Base-by-base conservation (phyloP, 805 yeast genomes). In the Suhomyces pyralidae region DNA sequence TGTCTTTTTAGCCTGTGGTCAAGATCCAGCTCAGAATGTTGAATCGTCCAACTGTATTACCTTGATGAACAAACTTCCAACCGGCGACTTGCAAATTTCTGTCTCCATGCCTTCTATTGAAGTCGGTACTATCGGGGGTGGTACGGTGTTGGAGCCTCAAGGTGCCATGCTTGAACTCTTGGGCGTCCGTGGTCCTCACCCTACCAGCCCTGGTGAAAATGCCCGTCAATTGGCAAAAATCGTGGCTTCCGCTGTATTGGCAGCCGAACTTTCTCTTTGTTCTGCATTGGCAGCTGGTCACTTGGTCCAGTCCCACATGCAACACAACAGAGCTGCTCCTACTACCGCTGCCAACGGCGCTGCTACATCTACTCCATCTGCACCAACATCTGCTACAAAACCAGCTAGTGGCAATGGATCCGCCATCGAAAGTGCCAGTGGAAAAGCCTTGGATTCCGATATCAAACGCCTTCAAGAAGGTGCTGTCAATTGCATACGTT, bases 41-140 rank as follows among this genome's bases (percentile, higher is more conserved):
- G 99, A 93, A 76, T 86, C 96, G 55, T 90, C 97, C 30, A 93
- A 92, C 73, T 94, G 99, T 85, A 93, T 94, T 54, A 94, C 99
- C 1, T 78, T 94, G 60, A 92, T 94, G 96, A 85, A 86, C 63
- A 90, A 88, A 67, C 77, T 72, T 10, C 78, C 80, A 40, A 69
- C 67, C 50, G 99, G 97, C 12, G 89, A 90, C 64, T 80, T 94
- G 65, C 86, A 83, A 60, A 87, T 94, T 40, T 89, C 97, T 1
- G 99, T 94, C n/a, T 90, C 98, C 3, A 94, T 94, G 99, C 99
- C 99, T 28, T 90, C 96, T 26, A 90, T 94, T 61, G 99, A 94
- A 74, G 99, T 94, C 45, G 99, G 99, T 58, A 94, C 99, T 2
- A 91, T 94, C 70, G 99, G 99, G 53, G 99, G 99, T 58, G 99